Evolutionary conservation across 805 yeast genomes (phyloP).

Genomic region (Metschnikowia aberdeeniae): DNA sequence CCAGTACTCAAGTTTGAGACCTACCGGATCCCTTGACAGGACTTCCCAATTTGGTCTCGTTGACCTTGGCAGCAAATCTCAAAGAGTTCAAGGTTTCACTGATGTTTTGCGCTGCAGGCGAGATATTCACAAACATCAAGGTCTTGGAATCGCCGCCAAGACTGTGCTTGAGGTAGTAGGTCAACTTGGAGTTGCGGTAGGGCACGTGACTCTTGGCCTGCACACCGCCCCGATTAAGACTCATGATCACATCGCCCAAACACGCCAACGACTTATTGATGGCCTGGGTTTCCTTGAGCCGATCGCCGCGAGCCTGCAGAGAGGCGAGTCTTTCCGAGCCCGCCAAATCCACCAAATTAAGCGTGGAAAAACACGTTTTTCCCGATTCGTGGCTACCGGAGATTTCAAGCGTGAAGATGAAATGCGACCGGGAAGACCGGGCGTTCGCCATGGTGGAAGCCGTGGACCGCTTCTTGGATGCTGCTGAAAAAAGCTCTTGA

Average conservation of each 20-base stretch:
- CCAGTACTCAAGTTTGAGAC: too few species aligned
- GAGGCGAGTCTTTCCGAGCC: constrained; percentile 83
- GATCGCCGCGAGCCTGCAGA: constrained; percentile 74
- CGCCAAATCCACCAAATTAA: constrained; percentile 86
- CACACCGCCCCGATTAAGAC: constrained; percentile 44
- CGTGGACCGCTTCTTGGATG: constrained; percentile 62
- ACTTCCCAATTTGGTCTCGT: constrained; percentile 38
- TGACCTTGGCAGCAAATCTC: constrained; percentile 84
- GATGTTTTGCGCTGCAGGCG: constrained; percentile 59
- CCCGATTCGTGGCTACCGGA: constrained; percentile 49
- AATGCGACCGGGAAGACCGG: constrained; percentile 88
- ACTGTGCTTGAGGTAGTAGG: constrained; percentile 80
- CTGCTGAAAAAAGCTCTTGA: constrained; percentile 45
- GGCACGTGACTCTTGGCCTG: constrained; percentile 50
- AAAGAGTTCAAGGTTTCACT: constrained; percentile 81
- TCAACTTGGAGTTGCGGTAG: constrained; percentile 67
- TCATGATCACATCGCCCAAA: constrained; percentile 83
- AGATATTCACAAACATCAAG: constrained; percentile 86
- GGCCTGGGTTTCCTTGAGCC: constrained; percentile 82
- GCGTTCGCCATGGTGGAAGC: constrained; percentile 81
- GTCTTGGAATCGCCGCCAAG: constrained; percentile 85
- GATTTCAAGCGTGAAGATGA: constrained; percentile 65
- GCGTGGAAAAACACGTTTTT: constrained; percentile 35
- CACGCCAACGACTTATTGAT: constrained; percentile 86
- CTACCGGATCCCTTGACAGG: neutral